A percentile compares a stretch with the other conserved stretches of the same genome.
phyloP scores from a whole-genome alignment of 2,329 filamentous ascomycete genomes.

The Pseudocercospora fijiensis region DNA sequence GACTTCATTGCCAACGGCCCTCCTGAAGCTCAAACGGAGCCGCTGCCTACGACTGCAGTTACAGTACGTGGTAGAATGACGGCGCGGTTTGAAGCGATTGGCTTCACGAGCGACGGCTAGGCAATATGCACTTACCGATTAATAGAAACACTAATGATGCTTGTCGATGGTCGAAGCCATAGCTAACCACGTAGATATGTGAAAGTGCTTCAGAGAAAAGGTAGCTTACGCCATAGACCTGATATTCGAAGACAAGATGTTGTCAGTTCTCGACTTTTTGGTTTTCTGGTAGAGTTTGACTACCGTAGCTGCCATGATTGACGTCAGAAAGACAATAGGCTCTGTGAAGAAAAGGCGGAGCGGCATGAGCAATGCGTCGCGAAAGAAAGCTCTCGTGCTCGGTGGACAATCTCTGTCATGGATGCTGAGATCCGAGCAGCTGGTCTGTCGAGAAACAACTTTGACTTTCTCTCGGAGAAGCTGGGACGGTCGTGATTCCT shows the following conservation, averaged over 20 bases:
- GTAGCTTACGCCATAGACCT: constrained; percentile 47
- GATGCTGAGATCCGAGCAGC: constrained; percentile 31
- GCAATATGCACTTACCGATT: constrained; percentile 52
- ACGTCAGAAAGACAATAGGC: constrained; percentile 48
- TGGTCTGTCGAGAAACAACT: constrained; percentile 33
- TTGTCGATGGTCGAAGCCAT: constrained; percentile 37
- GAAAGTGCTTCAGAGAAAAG: constrained; percentile 48
- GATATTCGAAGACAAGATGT: neutral
- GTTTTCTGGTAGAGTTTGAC: neutral
- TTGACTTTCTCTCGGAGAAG: constrained; percentile 42
- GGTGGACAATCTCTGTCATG: constrained; percentile 44
- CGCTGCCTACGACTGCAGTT: no score
- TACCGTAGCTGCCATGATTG: constrained; percentile 46
- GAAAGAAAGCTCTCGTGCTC: constrained; percentile 38
- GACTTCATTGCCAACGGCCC: no score
- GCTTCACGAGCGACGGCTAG: neutral
- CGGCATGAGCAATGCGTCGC: constrained; percentile 8
- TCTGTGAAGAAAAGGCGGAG: constrained; percentile 47
- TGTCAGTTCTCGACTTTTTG: neutral
- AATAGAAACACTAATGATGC: constrained; percentile 56
- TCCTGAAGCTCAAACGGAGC: no score
- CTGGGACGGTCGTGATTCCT: constrained; percentile 49
- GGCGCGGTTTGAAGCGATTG: neutral
- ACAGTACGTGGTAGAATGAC: no score
- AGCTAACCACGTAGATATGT: constrained; percentile 40